Conservation (phyloP, 208 protist species). For the Leptomonas seymouri region DNA sequence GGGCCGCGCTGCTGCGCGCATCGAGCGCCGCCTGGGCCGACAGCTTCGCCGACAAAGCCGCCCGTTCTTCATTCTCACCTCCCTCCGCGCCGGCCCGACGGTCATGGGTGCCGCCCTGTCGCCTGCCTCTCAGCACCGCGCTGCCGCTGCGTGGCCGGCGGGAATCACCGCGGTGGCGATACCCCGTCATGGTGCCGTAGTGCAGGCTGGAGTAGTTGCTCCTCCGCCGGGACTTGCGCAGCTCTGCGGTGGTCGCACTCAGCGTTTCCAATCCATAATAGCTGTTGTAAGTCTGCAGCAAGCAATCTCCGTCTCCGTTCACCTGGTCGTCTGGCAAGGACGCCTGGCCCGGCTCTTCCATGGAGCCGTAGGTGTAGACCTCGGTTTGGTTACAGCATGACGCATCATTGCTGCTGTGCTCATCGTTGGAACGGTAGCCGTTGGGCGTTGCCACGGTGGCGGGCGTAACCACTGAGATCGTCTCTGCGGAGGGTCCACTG, state of each 20-base stretch:
- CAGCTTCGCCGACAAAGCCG: neutral
- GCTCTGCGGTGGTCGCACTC: constrained; percentile 25
- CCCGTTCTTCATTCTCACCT: neutral
- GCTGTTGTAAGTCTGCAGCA: constrained; percentile 12
- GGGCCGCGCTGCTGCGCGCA: neutral
- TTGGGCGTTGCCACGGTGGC: neutral
- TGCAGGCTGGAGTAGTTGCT: constrained; percentile 36
- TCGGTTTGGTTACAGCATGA: neutral
- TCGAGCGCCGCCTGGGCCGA: neutral
- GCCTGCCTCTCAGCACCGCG: neutral
- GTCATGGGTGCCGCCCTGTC: neutral
- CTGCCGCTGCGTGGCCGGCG: constrained; percentile 8
- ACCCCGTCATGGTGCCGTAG: constrained; percentile 34
- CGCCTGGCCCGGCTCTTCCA: neutral
- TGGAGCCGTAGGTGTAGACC: neutral
- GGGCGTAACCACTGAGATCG: constrained; percentile 3
- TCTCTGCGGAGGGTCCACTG: constrained; percentile 7
- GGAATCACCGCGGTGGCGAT: constrained; percentile 11
- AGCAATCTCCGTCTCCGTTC: constrained; percentile 10
- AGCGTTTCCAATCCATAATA: constrained; percentile 19
- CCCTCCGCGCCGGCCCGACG: neutral
- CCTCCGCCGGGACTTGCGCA: constrained; percentile 27
- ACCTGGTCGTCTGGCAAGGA: neutral
- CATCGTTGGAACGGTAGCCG: constrained; percentile 13
- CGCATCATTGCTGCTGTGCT: constrained; percentile 6